Percentiles rank a stretch among this genome's conserved stretches.
phyloP scores from a whole-genome alignment of 768 basidiomycete genomes.

The Dioszegia crocea region DNA sequence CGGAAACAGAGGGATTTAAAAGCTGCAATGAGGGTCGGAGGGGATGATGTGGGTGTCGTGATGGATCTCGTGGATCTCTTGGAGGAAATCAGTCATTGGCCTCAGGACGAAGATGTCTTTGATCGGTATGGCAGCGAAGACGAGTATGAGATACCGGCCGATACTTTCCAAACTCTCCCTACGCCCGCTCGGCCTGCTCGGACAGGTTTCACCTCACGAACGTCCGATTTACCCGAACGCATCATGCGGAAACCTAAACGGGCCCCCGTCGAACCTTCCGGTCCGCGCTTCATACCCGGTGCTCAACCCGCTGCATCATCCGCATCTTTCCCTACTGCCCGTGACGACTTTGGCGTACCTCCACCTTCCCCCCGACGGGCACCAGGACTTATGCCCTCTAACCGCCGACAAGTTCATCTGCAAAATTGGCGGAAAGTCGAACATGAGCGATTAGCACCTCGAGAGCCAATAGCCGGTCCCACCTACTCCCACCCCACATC shows the following conservation, averaged over 20 bases:
- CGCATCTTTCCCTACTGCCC: slow-evolving; percentile 19
- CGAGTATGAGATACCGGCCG: background rate
- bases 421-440: slow-evolving; percentile 42
- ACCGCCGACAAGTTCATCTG: slow-evolving; percentile 24
- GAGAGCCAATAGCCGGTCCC: slow-evolving; percentile 17
- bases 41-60: slow-evolving; percentile 34
- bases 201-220: background rate
- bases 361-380: background rate
- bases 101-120: slow-evolving; percentile 20
- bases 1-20: slow-evolving; percentile 27
- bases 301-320: slow-evolving; percentile 14
- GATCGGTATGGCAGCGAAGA: slow-evolving; percentile 10
- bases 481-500: slow-evolving; percentile 17
- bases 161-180: background rate
- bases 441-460: slow-evolving; percentile 13
- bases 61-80: slow-evolving; percentile 44
- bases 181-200: background rate
- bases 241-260: slow-evolving; percentile 10
- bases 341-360: slow-evolving; percentile 26
- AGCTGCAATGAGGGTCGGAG: slow-evolving; percentile 31
- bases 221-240: slow-evolving; percentile 10
- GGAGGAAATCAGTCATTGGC: slow-evolving; percentile 35
- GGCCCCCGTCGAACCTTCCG: background rate
- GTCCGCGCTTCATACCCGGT: slow-evolving; percentile 24
- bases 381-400: background rate